A percentile compares a stretch with the other conserved stretches of the same genome.
These are phyloP conservation scores for Lunularia cruciata DNA, from an alignment of 225 moss, liverwort and hornwort species.

Conservation along the genomic window DNA sequence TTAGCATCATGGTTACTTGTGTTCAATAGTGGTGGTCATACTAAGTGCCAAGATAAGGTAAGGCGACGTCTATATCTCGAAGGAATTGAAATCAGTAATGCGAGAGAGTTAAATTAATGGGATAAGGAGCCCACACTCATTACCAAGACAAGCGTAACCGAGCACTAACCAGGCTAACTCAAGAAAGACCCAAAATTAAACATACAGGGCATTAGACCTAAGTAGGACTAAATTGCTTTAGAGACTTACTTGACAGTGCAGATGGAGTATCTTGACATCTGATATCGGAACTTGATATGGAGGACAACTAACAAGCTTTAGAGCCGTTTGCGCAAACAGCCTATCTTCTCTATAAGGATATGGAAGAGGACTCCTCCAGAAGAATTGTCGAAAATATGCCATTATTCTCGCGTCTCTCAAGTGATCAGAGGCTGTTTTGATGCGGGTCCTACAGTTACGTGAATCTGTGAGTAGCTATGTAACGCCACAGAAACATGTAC, in stretches of 20 bases:
- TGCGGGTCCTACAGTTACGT: conserved; percentile 29
- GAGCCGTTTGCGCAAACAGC: conserved; percentile 69
- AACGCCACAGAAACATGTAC: background rate
- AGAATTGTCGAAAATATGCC: conserved; percentile 84
- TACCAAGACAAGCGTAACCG: too few relatives aligned
- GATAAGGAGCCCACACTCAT: too few relatives aligned
- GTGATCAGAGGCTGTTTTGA: conserved; percentile 65
- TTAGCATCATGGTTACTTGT: too few relatives aligned
- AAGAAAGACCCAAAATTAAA: too few relatives aligned
- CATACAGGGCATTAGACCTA: too few relatives aligned
- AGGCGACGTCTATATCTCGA: too few relatives aligned
- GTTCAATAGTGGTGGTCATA: too few relatives aligned
- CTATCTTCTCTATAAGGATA: conserved; percentile 74
- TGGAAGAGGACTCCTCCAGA: conserved; percentile 59
- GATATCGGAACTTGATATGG: conserved; percentile 73
- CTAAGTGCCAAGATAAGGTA: too few relatives aligned
- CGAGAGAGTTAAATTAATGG: too few relatives aligned
- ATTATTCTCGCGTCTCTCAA: conserved; percentile 65
- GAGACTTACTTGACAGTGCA: conserved; percentile 74
- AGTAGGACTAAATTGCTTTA: too few relatives aligned
- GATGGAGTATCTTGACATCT: conserved; percentile 70
- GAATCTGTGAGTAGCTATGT: conserved; percentile 25
- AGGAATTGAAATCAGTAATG: too few relatives aligned
- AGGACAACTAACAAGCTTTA: conserved; percentile 58
- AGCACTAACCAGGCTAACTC: too few relatives aligned